These are phyloP conservation scores for Wallacemonas sp. DNA, from an alignment of 208 protist genomes.

Conservation along the genomic window DNA sequence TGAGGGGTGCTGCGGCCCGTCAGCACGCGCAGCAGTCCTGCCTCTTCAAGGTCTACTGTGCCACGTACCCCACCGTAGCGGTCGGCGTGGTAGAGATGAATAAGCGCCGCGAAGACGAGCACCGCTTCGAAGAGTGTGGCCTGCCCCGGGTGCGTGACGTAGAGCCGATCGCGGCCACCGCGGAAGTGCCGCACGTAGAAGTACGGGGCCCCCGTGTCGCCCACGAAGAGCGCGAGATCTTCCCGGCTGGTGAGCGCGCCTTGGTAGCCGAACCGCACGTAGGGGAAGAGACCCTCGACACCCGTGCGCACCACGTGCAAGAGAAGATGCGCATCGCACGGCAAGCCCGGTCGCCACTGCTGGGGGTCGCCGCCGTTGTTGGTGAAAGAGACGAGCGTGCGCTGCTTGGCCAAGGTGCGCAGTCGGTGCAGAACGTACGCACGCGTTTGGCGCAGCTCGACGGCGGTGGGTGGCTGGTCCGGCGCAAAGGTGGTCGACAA, in stretches of 20 bases:
- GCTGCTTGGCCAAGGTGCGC: slow-evolving; percentile 45
- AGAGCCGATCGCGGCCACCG: slow-evolving; percentile 25
- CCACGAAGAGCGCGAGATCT: slow-evolving; percentile 63
- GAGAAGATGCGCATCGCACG: slow-evolving; percentile 73
- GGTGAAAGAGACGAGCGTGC: slow-evolving; percentile 44
- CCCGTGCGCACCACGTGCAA: slow-evolving; percentile 71
- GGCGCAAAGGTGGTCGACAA: slow-evolving; percentile 10
- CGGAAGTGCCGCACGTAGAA: slow-evolving; percentile 70
- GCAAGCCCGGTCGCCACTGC: slow-evolving; percentile 50
- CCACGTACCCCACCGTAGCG: slow-evolving; percentile 55
- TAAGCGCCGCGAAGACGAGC: slow-evolving; percentile 54
- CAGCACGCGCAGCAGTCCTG: slow-evolving; percentile 28
- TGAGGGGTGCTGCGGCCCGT: not conserved
- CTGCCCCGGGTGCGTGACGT: slow-evolving; percentile 42
- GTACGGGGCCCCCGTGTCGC: slow-evolving; percentile 78
- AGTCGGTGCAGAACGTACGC: slow-evolving; percentile 60
- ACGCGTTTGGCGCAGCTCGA: not conserved
- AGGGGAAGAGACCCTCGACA: slow-evolving; percentile 52
- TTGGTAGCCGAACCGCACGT: slow-evolving; percentile 65
- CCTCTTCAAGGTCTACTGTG: slow-evolving; percentile 47
- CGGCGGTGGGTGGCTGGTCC: not conserved
- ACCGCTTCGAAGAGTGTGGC: slow-evolving; percentile 77
- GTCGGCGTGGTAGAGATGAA: slow-evolving; percentile 53
- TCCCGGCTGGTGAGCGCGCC: slow-evolving; percentile 13
- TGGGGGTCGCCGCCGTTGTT: slow-evolving; percentile 41